Percentiles rank a stretch among this genome's conserved stretches.
Conservation (phyloP, 208 protist genomes). For the Crithidia sp. region DNA sequence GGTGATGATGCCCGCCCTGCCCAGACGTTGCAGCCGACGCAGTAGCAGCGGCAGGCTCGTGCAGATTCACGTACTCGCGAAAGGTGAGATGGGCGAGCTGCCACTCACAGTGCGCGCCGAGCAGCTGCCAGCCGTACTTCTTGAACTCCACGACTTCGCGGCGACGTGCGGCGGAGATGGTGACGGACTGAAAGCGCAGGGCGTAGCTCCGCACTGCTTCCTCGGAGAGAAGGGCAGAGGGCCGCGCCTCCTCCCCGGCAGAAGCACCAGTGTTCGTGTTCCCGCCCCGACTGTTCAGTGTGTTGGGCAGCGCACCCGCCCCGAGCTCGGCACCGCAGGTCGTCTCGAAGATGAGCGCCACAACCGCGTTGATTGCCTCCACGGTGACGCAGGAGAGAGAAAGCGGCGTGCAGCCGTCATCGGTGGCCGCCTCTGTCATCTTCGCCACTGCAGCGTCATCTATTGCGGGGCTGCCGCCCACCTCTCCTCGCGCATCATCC, state of each 20-base stretch:
- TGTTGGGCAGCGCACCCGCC: constrained; percentile 7
- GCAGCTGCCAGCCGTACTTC: constrained; percentile 74
- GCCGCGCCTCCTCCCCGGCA: background rate
- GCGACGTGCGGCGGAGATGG: constrained; percentile 50
- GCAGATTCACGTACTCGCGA: constrained; percentile 25
- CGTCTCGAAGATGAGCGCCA: constrained; percentile 69
- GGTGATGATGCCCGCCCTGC: background rate
- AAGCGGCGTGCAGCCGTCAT: constrained; percentile 17
- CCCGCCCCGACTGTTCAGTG: constrained; percentile 9
- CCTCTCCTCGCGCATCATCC: too few species aligned
- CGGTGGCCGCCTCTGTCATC: background rate
- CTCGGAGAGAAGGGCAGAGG: constrained; percentile 32
- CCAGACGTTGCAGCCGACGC: background rate
- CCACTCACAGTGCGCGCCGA: constrained; percentile 70
- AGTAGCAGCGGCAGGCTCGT: background rate
- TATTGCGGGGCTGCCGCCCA: too few species aligned
- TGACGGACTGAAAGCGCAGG: constrained; percentile 59
- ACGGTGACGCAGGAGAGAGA: constrained; percentile 31
- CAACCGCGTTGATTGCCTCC: constrained; percentile 67
- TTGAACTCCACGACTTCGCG: constrained; percentile 66
- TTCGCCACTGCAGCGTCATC: too few species aligned
- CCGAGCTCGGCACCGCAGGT: constrained; percentile 71
- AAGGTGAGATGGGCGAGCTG: constrained; percentile 51
- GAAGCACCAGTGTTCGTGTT: background rate
- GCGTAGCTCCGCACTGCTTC: constrained; percentile 40